Conservation (phyloP, 352 stramenopile genomes). For the Globisporangium megalacanthum region DNA sequence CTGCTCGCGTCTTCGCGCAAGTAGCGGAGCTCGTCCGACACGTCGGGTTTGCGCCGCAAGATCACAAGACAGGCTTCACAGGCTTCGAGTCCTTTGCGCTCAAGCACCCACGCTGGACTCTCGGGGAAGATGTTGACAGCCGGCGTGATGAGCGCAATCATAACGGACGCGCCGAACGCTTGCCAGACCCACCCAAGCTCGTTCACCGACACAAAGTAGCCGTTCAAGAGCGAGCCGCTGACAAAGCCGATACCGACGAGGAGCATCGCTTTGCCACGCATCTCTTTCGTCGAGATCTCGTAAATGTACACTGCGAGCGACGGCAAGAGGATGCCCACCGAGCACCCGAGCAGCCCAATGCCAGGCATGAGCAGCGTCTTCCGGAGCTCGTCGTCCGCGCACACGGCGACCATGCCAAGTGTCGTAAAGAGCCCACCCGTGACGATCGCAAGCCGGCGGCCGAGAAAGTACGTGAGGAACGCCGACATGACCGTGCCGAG, state of each 20-base stretch:
- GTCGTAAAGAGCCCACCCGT: constrained; percentile 55
- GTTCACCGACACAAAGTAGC: constrained; percentile 50
- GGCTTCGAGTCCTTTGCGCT: constrained; percentile 64
- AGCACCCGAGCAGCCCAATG: constrained; percentile 49
- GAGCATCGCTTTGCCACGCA: constrained; percentile 68
- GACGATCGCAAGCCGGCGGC: constrained; percentile 57
- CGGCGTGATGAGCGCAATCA: constrained; percentile 64
- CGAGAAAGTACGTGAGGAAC: constrained; percentile 54
- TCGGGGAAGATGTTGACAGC: constrained; percentile 73
- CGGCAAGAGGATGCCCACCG: constrained; percentile 61
- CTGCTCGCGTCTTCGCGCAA: constrained; percentile 56
- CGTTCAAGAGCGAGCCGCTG: constrained; percentile 43
- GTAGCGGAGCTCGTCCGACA: constrained; percentile 60
- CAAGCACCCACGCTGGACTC: constrained; percentile 71
- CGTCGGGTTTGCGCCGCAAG: constrained; percentile 59
- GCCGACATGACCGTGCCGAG: constrained; percentile 46
- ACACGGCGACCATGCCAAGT: constrained; percentile 57
- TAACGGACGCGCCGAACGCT: constrained; percentile 47
- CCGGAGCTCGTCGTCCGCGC: constrained; percentile 35
- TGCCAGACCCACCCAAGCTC: constrained; percentile 81
- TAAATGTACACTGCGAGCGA: constrained; percentile 73
- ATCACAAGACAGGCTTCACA: constrained; percentile 59
- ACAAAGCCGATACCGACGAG: constrained; percentile 61
- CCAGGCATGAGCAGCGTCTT: constrained; percentile 45
- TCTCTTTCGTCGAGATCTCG: constrained; percentile 75